These are phyloP conservation scores for Arachnomyces sp. DNA, from an alignment of 2,329 filamentous ascomycete genomes.

Conservation along the genomic window DNA sequence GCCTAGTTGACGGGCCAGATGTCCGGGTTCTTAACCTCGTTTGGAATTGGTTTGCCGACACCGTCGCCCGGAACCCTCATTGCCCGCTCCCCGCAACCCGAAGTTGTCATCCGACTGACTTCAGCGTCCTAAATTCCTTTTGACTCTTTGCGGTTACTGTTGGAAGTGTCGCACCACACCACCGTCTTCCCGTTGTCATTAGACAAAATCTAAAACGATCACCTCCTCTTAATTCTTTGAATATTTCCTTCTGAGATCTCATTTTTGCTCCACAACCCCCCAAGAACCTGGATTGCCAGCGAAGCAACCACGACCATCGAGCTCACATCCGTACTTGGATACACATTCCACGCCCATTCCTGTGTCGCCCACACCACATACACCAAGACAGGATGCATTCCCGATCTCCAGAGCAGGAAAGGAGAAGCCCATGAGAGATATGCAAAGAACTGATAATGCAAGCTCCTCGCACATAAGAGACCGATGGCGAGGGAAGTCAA, in stretches of 20 bases:
- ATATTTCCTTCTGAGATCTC: conserved; percentile 13
- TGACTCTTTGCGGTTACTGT: background rate
- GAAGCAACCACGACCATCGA: conserved; percentile 61
- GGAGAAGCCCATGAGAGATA: conserved; percentile 87
- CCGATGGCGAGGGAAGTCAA: conserved; percentile 70
- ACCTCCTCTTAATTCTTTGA: background rate
- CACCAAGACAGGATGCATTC: conserved; percentile 58
- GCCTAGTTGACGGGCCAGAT: conserved; percentile 38
- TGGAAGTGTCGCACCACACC: background rate
- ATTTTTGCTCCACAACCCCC: conserved; percentile 45
- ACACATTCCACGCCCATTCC: conserved; percentile 92
- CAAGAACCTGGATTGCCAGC: conserved; percentile 57
- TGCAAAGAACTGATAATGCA: conserved; percentile 94
- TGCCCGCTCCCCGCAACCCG: background rate
- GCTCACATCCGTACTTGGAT: conserved; percentile 64
- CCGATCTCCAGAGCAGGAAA: conserved; percentile 74
- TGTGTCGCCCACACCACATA: conserved; percentile 66
- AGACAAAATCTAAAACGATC: conserved; percentile 6
- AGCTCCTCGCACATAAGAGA: conserved; percentile 73
- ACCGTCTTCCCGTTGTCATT: conserved; percentile 6
- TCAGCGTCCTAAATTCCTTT: background rate
- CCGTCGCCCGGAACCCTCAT: background rate
- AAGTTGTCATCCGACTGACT: background rate
- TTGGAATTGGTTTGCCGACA: background rate
- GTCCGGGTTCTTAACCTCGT: background rate